Evolutionary conservation across 148 eudicot species (phyloP).

Genomic region (Vaccinium darrowii): DNA sequence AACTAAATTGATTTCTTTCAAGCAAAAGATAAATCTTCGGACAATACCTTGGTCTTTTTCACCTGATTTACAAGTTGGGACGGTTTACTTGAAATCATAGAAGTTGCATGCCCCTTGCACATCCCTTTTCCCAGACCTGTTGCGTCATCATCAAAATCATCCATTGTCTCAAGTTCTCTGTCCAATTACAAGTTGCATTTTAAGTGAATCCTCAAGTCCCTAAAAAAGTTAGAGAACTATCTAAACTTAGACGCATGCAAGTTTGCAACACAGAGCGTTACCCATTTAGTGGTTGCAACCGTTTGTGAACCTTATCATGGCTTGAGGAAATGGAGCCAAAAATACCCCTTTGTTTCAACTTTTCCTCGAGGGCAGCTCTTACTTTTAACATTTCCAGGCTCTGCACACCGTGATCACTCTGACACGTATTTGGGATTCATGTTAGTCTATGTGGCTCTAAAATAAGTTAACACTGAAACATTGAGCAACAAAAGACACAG

Average conservation of each 20-base stretch:
- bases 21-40: no score
- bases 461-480: not conserved
- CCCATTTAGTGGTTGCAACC: conserved; percentile 51
- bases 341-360: conserved; percentile 69
- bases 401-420: conserved; percentile 59
- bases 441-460: not conserved
- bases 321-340: conserved; percentile 48
- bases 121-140: conserved; percentile 39
- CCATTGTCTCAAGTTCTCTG: conserved; percentile 72
- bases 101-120: conserved; percentile 27
- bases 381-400: conserved; percentile 82
- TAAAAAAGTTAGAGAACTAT: not conserved
- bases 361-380: conserved; percentile 81
- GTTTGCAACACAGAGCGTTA: conserved; percentile 21
- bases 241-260: not conserved
- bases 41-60: conserved; percentile 48
- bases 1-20: not conserved
- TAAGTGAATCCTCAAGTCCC: conserved; percentile 7
- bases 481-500: conserved; percentile 6
- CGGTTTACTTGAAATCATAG: conserved; percentile 38
- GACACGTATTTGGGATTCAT: conserved; percentile 23
- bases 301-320: conserved; percentile 32
- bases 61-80: conserved; percentile 43
- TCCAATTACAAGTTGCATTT: conserved; percentile 21
- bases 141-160: conserved; percentile 88